phyloP scores from a whole-genome alignment of 1,284 basidiomycete genomes.

The Cutaneotrichosporon mucoides region DNA sequence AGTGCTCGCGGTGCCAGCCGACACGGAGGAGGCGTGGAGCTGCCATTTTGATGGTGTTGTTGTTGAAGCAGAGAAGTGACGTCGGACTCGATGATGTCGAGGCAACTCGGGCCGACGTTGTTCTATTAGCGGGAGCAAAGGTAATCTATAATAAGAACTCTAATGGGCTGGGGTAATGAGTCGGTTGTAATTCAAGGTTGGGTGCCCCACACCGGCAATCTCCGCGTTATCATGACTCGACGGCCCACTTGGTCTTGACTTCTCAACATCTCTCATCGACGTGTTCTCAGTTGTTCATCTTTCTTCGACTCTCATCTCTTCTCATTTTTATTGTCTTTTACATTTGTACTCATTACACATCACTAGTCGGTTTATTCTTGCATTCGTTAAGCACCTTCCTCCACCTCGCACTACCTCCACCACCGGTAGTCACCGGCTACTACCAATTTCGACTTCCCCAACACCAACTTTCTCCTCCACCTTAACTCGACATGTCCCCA shows the following conservation, averaged over 20 bases:
- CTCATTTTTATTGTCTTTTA: too few species aligned
- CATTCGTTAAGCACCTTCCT: background rate
- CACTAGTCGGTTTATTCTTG: background rate
- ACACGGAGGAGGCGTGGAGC: slow-evolving; percentile 36
- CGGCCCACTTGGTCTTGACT: background rate
- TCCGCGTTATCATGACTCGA: too few species aligned
- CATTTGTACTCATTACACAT: too few species aligned
- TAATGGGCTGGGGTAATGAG: too few species aligned
- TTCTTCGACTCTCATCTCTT: too few species aligned
- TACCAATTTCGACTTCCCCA: too few species aligned
- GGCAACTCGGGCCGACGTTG: too few species aligned
- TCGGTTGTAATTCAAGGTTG: too few species aligned
- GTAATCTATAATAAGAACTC: too few species aligned
- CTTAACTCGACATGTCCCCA: background rate
- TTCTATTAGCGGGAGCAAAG: too few species aligned
- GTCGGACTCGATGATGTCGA: slow-evolving; percentile 3
- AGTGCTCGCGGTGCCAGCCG: slow-evolving; percentile 75
- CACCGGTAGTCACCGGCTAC: background rate
- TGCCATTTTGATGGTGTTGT: slow-evolving; percentile 1
- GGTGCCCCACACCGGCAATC: too few species aligned
- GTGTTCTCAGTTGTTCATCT: background rate
- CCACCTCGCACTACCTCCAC: background rate
- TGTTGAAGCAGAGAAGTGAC: slow-evolving; percentile 8
- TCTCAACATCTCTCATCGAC: slow-evolving; percentile 1
- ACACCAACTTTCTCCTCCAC: too few species aligned